Base-by-base conservation (phyloP, 495 filamentous ascomycete genomes). In the Penicillium antarcticum region DNA sequence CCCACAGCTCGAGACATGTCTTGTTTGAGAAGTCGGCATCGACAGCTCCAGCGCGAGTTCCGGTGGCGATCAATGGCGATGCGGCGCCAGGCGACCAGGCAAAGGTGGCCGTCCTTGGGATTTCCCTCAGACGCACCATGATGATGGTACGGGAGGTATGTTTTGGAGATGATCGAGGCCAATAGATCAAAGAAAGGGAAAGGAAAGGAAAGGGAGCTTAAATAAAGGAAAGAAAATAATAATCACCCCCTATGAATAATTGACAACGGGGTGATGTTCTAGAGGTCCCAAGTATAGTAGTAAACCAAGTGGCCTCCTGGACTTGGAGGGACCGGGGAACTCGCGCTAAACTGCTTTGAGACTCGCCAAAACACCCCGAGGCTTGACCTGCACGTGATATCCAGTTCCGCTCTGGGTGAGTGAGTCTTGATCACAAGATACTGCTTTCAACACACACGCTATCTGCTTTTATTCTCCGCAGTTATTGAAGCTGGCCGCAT, bases 21-120 rank as follows among this genome's bases (percentile, higher is more conserved):
- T 97, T 91, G 71, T 94, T 91, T 5, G 94, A 97, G 76, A 99
- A 97, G 67, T 97, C 92, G 59, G 88, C 91, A 71, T 94, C 90
- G 14, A 97, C 91, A 54, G 94, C 94, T 45, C 94, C 94, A 48
- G 92, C 91, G 61, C 89, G 82, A 19, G 94, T 97, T 60, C 94
- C 94, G n/a, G 94, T 97, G 36, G 91, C 92, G 47, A 99, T 77
- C 58, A 95, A 79, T 56, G 91, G 90, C 50, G 80, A 77, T 31
- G 79, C 75, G 37, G 87, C 70, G 48, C 86, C 85, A 12, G 91
- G 87, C 53, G 91, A 94, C 92, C 94, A 99, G 52, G 95, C 89
- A 64, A 99, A 97, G 62, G 92, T 88, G 70, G 92, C 92, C 51
- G 94, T 97, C 72, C 94, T 81, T 63, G 91, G 87, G 65, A 99